phyloP scores from a whole-genome alignment of 202 grass and related monocot species.

The Cymbopogon flexuosus region DNA sequence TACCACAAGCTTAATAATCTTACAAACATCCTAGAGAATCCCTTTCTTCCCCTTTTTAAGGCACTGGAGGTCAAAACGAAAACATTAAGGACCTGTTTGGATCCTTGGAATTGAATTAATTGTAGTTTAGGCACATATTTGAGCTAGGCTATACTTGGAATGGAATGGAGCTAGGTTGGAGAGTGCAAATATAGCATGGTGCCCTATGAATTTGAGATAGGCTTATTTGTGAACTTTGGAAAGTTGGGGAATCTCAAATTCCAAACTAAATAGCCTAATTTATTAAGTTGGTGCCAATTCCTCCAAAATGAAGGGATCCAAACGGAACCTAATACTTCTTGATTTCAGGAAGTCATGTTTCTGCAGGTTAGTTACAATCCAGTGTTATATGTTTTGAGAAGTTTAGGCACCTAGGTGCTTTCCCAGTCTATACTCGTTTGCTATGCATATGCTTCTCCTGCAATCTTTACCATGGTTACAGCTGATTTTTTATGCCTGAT shows the following conservation, averaged over 20 bases:
- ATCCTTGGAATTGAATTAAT: no score
- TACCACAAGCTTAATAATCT: conserved; percentile 10
- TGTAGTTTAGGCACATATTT: no score
- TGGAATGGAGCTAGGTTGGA: no score
- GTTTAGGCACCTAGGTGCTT: neutral
- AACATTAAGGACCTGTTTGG: neutral
- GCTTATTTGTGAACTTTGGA: no score
- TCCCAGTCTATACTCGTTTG: neutral
- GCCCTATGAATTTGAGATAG: no score
- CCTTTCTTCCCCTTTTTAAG: neutral
- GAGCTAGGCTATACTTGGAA: no score
- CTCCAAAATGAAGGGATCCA: no score
- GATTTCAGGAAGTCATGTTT: neutral
- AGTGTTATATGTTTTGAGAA: neutral
- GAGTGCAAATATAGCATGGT: no score
- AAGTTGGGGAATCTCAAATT: no score
- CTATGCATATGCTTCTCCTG: neutral
- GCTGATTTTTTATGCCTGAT: neutral
- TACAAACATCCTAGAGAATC: neutral
- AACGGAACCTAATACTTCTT: neutral
- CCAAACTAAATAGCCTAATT: no score
- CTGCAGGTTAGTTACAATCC: neutral
- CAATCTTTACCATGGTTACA: neutral
- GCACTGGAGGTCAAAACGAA: neutral
- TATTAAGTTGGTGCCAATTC: no score